These are phyloP conservation scores for Tolypocladium pustulatum DNA, from an alignment of 2,329 filamentous ascomycete species.

Conservation along the genomic window DNA sequence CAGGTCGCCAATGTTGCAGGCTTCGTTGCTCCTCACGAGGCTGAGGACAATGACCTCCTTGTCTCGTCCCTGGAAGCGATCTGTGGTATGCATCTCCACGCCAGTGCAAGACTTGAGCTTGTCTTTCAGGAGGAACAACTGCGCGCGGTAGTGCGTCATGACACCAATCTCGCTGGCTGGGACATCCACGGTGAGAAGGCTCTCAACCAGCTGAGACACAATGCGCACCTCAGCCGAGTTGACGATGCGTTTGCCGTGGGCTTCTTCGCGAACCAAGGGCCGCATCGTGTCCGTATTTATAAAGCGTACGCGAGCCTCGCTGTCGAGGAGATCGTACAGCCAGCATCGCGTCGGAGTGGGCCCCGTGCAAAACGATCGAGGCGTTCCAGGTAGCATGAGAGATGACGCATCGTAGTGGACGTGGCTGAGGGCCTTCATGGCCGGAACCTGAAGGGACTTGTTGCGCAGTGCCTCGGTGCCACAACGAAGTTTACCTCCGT, in stretches of 20 bases:
- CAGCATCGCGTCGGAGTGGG: constrained; percentile 51
- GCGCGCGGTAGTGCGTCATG: constrained; percentile 93
- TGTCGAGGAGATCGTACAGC: constrained; percentile 61
- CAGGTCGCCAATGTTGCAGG: constrained; percentile 75
- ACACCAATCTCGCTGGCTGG: constrained; percentile 72
- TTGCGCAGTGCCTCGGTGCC: constrained; percentile 67
- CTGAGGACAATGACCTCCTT: constrained; percentile 86
- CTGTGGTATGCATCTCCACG: constrained; percentile 93
- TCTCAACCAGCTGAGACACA: constrained; percentile 69
- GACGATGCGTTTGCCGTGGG: constrained; percentile 74
- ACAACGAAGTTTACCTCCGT: constrained; percentile 81
- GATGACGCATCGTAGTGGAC: constrained; percentile 47
- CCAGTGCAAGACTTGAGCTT: constrained; percentile 48
- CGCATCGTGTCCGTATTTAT: constrained; percentile 76
- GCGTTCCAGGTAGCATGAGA: constrained; percentile 27
- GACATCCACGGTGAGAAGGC: constrained; percentile 66
- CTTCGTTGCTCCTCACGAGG: constrained; percentile 79
- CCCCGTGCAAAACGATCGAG: constrained; percentile 45
- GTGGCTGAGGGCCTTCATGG: constrained; percentile 47
- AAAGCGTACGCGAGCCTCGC: constrained; percentile 67
- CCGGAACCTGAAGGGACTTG: constrained; percentile 57
- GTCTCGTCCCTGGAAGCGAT: constrained; percentile 92
- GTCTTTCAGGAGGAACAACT: constrained; percentile 74
- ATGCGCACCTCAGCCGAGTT: constrained; percentile 76
- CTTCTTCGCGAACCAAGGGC: constrained; percentile 56